Base-by-base conservation (phyloP, 768 basidiomycete genomes). In the Lactarius pseudohatsudake region DNA sequence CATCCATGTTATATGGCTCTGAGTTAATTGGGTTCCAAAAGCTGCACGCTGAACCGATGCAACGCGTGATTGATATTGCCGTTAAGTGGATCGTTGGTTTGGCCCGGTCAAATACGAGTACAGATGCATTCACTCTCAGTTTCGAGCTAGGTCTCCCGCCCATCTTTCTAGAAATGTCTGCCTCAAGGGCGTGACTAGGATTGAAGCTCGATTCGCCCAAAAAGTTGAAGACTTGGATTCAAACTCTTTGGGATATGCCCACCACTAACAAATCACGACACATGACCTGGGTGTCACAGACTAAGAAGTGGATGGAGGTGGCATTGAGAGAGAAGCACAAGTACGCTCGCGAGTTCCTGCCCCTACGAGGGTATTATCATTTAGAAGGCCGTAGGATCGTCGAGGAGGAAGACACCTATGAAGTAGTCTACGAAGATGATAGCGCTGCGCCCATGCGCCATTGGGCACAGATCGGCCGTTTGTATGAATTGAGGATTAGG, bases 351-450 rank as follows among this genome's bases (percentile, higher is more conserved):
- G 9, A 6, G 1, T 43, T 16, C 16, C 0, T 34, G 9, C 34
- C 34, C 2, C 9, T 16, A 43, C 16, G 18, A 16, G 15, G 43
- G 16, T 0, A 0, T 2, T 45, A 45, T 20, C 45, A 45, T 7
- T 2, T 45, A 0, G 45, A 45, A 10, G 45, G 45, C 0, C 20
- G 8, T 7, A 5, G 43, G 4, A 45, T n/a, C 0, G 20, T n/a
- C 0, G 45, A 45, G 0, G 20, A 45, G 0, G 36, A 38, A 1
- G 36, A 38, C 7, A 3, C 3, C 34, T 34, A 34, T 2, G 36
- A 13, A 0, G 0, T 38, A 13, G 11, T 11, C 36, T 45, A n/a
- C 2, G 0, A 9, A 0, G n/a, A n/a, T 0, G 45, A 45, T 8
- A 26, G 3, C 18, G 43, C 9, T 20, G n/a, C 18, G 2, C 45